Evolutionary conservation across 2,329 filamentous ascomycete genomes (phyloP).

Genomic region (Ramularia collo-cygni): DNA sequence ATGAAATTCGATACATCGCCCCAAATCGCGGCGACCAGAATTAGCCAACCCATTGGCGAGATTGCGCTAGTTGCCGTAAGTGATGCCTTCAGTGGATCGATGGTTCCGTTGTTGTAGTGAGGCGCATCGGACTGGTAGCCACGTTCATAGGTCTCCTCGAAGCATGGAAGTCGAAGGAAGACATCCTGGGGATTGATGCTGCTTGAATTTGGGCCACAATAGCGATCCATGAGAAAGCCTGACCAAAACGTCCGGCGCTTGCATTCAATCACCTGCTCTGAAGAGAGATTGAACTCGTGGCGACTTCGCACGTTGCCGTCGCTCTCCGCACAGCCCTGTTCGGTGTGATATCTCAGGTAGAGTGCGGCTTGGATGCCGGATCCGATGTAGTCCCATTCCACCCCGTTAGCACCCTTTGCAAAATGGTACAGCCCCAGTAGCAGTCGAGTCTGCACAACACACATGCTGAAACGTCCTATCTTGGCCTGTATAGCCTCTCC

Average conservation of each 20-base stretch:
- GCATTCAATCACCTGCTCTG: slow-evolving; percentile 52
- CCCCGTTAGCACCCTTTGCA: slow-evolving; percentile 51
- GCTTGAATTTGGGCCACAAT: slow-evolving; percentile 45
- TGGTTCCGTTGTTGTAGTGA: slow-evolving; percentile 51
- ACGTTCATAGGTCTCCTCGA: slow-evolving; percentile 55
- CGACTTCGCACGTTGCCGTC: slow-evolving; percentile 9
- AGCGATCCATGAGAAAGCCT: slow-evolving; percentile 62
- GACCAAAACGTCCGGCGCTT: slow-evolving; percentile 67
- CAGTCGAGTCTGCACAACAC: slow-evolving; percentile 61
- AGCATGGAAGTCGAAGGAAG: slow-evolving; percentile 59
- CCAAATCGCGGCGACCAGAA: slow-evolving; percentile 60
- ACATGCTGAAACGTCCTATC: slow-evolving; percentile 50
- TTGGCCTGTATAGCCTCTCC: slow-evolving; percentile 49
- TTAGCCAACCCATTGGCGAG: slow-evolving; percentile 53
- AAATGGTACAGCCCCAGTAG: slow-evolving; percentile 61
- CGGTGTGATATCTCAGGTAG: slow-evolving; percentile 52
- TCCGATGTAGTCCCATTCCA: slow-evolving; percentile 59
- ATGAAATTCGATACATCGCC: slow-evolving; percentile 56
- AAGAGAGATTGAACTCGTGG: slow-evolving; percentile 23
- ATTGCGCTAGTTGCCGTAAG: slow-evolving; percentile 34
- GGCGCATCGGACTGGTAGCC: slow-evolving; percentile 53
- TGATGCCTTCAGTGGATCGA: slow-evolving; percentile 30
- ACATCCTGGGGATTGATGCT: slow-evolving; percentile 59
- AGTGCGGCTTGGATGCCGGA: slow-evolving; percentile 55
- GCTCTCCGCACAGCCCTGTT: slow-evolving; percentile 38